Base-by-base conservation (phyloP, 805 yeast genomes). In the Ogataea methylovora region DNA sequence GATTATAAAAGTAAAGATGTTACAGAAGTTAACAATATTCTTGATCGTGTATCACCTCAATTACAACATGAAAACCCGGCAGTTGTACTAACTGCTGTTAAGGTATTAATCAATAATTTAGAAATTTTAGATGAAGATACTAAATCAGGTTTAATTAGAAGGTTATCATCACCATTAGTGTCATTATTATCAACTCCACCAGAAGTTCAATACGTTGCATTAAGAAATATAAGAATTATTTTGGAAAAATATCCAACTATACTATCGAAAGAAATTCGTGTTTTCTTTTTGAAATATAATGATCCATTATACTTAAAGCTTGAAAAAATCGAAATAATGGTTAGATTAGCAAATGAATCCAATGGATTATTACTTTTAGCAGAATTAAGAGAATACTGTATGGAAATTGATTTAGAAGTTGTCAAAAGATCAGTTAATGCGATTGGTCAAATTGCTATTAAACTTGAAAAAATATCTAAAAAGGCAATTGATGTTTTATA, bases 11-110 rank as follows among this genome's bases (percentile, higher is more conserved):
- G 94, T 0, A 48, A 53, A 2, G 73, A 68, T 30, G 54, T 63
- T 2, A 63, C 69, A 12, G 95, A 88, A 52, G 87, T 94, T 2
- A 76, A 72, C 40, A 87, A 84, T 51, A 84, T 90, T 35, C 73
- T 90, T 41, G 97, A 90, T 49, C 71, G 95, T 42, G 87, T 86
- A 8, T 73, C 84, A 8, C 97, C 98, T 11, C 97, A 92, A 61
- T 72, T 90, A 50, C 98, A 90, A 63, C 98, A 90, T 56, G 97
- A 84, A 17, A 90, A 90, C 55, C 95, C 98, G 0, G 84, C 95
- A 4, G 97, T 92, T 15, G 97, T 92, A 3, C 63, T 90, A 44
- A 74, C 85, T 19, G 73, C 96, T 1, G 76, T 92, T 41, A 85
- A 87, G 51, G 86, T 84, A 2, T 76, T 88, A 6, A 54, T 90